These are phyloP conservation scores for Pseudocercospora fuligena DNA, from an alignment of 2,329 filamentous ascomycete genomes.

Conservation along the genomic window DNA sequence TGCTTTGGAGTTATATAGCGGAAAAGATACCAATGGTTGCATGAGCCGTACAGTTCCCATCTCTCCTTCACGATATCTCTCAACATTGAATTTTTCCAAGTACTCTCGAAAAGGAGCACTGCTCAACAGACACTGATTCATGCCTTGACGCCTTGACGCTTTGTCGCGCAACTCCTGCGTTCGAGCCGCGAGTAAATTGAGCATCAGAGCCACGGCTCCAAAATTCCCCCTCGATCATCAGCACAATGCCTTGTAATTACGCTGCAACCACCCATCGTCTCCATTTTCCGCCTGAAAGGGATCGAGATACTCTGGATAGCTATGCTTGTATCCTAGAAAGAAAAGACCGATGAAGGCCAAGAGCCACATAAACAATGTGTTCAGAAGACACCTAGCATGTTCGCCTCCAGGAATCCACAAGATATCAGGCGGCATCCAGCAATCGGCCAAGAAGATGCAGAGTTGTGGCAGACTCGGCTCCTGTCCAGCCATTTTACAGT, in stretches of 20 bases:
- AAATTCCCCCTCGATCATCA: not conserved
- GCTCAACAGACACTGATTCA: no score
- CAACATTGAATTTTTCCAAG: no score
- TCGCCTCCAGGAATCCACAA: conserved; percentile 18
- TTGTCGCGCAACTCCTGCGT: no score
- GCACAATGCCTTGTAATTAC: not conserved
- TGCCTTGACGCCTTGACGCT: no score
- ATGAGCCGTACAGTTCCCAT: not conserved
- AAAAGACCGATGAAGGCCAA: conserved; percentile 10
- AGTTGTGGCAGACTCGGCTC: conserved; percentile 24
- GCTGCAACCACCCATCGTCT: not conserved
- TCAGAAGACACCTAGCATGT: conserved; percentile 18
- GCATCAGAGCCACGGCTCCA: no score
- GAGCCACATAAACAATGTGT: conserved; percentile 22
- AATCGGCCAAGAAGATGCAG: conserved; percentile 18
- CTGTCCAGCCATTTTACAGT: conserved; percentile 18
- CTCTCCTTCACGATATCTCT: not conserved
- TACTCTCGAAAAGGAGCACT: no score
- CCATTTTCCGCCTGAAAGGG: not conserved
- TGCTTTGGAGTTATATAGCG: conserved; percentile 2
- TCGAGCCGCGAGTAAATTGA: no score
- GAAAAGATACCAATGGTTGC: conserved; percentile 2
- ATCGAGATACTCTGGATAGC: conserved; percentile 14
- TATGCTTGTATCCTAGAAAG: conserved; percentile 11
- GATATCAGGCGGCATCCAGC: conserved; percentile 24